Evolutionary conservation across 306 rosid genomes (phyloP).

Genomic region (Rosa lucieae): DNA sequence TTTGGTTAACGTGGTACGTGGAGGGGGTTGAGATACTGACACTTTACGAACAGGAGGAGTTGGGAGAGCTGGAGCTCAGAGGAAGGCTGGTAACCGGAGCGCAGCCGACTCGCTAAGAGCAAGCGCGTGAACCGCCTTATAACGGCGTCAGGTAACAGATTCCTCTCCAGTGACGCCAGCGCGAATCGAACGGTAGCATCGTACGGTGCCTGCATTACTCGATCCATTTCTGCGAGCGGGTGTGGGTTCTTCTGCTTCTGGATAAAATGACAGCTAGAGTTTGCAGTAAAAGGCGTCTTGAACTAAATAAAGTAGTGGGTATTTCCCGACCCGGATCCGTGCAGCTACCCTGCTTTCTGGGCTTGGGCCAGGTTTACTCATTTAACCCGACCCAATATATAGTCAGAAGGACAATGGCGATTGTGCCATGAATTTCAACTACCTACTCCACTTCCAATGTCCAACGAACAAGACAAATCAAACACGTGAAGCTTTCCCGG

Average conservation of each 20-base stretch:
- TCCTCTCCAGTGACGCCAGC: slow-evolving; percentile 56
- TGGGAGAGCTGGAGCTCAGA: slow-evolving; percentile 64
- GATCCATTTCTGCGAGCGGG: neutral
- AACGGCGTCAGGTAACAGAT: slow-evolving; percentile 66
- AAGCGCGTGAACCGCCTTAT: slow-evolving; percentile 60
- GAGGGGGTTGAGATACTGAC: slow-evolving; percentile 29
- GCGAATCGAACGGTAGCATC: slow-evolving; percentile 48
- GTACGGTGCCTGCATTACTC: slow-evolving; percentile 43
- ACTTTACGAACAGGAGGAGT: slow-evolving; percentile 56
- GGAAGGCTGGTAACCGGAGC: slow-evolving; percentile 64
- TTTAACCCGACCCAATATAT: neutral
- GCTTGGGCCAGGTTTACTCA: neutral
- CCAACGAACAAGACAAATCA: slow-evolving; percentile 18
- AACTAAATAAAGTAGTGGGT: too few relatives aligned
- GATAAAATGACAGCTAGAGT: neutral
- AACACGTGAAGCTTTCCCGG: neutral
- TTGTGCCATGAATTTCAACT: neutral
- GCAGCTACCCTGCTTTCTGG: too few relatives aligned
- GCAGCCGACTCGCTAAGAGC: slow-evolving; percentile 71
- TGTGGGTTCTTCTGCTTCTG: neutral
- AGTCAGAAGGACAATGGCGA: neutral
- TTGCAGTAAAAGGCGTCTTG: too few relatives aligned
- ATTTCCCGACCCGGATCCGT: too few relatives aligned
- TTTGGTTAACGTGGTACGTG: neutral
- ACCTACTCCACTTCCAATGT: neutral